These are phyloP conservation scores for Isabelozyma rhagii DNA, from an alignment of 805 yeast genomes.

Conservation along the genomic window DNA sequence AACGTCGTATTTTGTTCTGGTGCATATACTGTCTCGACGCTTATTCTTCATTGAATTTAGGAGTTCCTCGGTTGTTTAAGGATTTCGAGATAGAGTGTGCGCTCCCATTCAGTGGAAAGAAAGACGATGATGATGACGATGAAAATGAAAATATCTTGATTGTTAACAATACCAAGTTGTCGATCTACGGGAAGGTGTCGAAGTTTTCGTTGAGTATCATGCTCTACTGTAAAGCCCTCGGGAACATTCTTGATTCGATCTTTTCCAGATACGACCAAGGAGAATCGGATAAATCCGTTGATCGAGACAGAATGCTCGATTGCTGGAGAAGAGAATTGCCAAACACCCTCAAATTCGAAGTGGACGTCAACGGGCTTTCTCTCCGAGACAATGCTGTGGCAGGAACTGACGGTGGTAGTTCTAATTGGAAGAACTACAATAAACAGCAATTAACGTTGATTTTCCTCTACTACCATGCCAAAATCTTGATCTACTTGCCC, in stretches of 20 bases:
- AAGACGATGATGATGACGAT: slow-evolving; percentile 32
- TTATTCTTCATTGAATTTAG: slow-evolving; percentile 70
- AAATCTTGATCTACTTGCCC: slow-evolving; percentile 40
- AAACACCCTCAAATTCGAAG: slow-evolving; percentile 53
- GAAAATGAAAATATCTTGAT: slow-evolving; percentile 56
- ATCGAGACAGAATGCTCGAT: slow-evolving; percentile 65
- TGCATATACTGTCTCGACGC: slow-evolving; percentile 73
- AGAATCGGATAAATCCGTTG: slow-evolving; percentile 24
- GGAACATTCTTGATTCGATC: slow-evolving; percentile 66
- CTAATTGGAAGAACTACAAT: slow-evolving; percentile 25
- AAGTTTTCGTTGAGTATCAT: slow-evolving; percentile 61
- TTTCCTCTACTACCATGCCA: slow-evolving; percentile 42
- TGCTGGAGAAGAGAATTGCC: slow-evolving; percentile 78
- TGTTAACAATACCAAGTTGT: slow-evolving; percentile 55
- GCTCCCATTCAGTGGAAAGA: slow-evolving; percentile 58
- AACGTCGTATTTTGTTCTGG: slow-evolving; percentile 83
- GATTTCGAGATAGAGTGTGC: slow-evolving; percentile 87
- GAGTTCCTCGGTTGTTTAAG: slow-evolving; percentile 76
- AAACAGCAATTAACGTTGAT: slow-evolving; percentile 53
- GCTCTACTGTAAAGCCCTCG: slow-evolving; percentile 70
- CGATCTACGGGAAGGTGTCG: slow-evolving; percentile 68
- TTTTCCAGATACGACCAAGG: slow-evolving; percentile 53
- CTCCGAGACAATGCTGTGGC: slow-evolving; percentile 21
- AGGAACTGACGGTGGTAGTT: slow-evolving; percentile 8
- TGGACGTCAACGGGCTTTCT: slow-evolving; percentile 56